Evolutionary conservation across 2,329 filamentous ascomycete genomes (phyloP).

Genomic region (Dactylonectria macrodidyma): DNA sequence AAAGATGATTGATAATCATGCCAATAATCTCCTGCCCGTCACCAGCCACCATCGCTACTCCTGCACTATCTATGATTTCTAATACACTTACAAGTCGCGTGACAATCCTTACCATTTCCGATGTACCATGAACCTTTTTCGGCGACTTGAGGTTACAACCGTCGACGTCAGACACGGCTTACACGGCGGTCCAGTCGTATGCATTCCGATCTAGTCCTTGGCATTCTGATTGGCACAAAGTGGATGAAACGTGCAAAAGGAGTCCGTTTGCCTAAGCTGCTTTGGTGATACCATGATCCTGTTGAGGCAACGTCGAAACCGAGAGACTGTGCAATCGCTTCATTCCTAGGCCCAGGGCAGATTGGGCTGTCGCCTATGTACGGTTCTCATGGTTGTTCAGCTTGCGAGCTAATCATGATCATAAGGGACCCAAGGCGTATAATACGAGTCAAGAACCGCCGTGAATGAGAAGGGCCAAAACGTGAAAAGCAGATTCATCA

Average conservation of each 20-base stretch:
- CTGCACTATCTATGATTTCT: neutral
- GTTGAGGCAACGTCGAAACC: neutral
- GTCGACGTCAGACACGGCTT: neutral
- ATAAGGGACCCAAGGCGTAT: neutral
- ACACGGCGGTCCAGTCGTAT: neutral
- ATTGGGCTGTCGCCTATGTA: neutral
- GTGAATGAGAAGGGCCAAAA: slow-evolving; percentile 3
- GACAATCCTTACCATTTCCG: neutral
- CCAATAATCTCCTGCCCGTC: neutral
- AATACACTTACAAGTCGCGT: neutral
- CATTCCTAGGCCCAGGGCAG: neutral
- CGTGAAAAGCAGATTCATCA: neutral
- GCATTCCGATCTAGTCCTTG: neutral
- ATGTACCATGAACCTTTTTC: slow-evolving; percentile 7
- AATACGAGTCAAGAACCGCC: slow-evolving; percentile 17
- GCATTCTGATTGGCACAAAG: neutral
- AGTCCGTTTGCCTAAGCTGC: slow-evolving; percentile 1
- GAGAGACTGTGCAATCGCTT: neutral
- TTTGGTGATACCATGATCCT: slow-evolving; percentile 16
- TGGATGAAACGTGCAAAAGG: neutral
- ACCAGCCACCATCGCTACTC: neutral
- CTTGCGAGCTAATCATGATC: neutral
- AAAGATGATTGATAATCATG: slow-evolving; percentile 25
- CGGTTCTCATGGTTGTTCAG: neutral
- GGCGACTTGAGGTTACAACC: neutral